Base-by-base conservation (phyloP, 805 yeast genomes). In the Kazachstania bromeliacearum region DNA sequence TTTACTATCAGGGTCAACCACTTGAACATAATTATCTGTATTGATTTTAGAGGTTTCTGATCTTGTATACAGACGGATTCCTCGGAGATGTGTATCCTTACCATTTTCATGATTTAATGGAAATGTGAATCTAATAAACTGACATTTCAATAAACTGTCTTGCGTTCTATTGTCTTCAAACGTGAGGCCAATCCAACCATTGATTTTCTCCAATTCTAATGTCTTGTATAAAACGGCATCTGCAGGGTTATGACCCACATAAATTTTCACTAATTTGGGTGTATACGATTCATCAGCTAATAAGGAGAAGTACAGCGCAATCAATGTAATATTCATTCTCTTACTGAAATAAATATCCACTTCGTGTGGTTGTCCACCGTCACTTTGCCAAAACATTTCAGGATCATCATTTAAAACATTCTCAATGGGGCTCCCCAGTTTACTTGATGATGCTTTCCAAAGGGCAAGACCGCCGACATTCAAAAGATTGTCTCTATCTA, bases 71-170 rank as follows among this genome's bases (percentile, higher is more conserved):
- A 57, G 8, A 16, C 75, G 74, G 13, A 88, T 66, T 0, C 87
- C 80, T 32, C 98, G 61, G 8, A 92, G 64, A 55, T 87, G 97
- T 1, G 95, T 79, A 56, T 92, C 99, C 52, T 89, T 92, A 31
- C 99, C 99, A 52, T 85, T 87, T 53, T 88, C 96, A 49, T 85
- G 95, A 49, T 94, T 92, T 1, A 48, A 37, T 7, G 59, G 60
- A 33, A 60, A 55, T 8, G 41, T 44, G 13, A 60, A 34, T 19
- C 51, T 48, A 10, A 59, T 24, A 33, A 48, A 57, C 25, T 56
- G 58, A 31, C 60, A 52, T 26, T 50, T 52, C 23, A 59, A 37
- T 1, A 50, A 37, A 9, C 36, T 31, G 27, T 54, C 59, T 10
- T 33, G 31, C 12, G 38, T 37, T 33, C 52, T 46, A 19, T 50